Percentiles rank a stretch among this genome's conserved stretches.
These are phyloP conservation scores for Dioszegia aurantiaca DNA, from an alignment of 768 basidiomycete species.

Conservation along the genomic window DNA sequence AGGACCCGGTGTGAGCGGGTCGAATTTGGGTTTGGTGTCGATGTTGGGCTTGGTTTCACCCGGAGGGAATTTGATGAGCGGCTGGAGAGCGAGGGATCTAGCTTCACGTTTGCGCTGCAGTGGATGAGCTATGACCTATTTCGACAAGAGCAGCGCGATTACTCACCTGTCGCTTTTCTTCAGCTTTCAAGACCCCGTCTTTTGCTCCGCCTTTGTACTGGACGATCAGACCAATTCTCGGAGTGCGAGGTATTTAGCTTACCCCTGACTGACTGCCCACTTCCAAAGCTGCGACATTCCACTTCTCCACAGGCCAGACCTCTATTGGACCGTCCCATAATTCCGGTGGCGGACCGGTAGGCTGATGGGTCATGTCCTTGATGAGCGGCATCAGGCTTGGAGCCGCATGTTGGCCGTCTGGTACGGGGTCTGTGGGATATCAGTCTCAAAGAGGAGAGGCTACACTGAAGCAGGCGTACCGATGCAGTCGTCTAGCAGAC, in stretches of 20 bases:
- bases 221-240: neutral
- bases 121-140: neutral
- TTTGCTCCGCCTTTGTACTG: constrained; percentile 38
- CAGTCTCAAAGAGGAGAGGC: neutral
- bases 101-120: constrained; percentile 12
- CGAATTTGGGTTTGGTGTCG: too few relatives aligned
- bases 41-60: constrained; percentile 1
- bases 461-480: constrained; percentile 20
- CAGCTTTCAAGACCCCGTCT: constrained; percentile 34
- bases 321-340: constrained; percentile 22
- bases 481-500: constrained; percentile 41
- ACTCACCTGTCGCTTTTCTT: constrained; percentile 35
- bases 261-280: constrained; percentile 39
- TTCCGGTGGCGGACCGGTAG: constrained; percentile 15
- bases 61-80: neutral
- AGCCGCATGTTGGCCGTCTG: constrained; percentile 15
- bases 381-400: constrained; percentile 18
- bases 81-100: neutral
- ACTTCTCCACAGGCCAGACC: constrained; percentile 22
- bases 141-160: neutral
- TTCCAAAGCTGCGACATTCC: constrained; percentile 30
- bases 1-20: constrained; percentile 1
- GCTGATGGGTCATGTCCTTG: constrained; percentile 21
- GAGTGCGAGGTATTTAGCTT: constrained; percentile 4
- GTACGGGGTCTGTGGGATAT: constrained; percentile 23